Conservation (phyloP, 78 protist species). For the Anaeramoeba flamelloides region DNA sequence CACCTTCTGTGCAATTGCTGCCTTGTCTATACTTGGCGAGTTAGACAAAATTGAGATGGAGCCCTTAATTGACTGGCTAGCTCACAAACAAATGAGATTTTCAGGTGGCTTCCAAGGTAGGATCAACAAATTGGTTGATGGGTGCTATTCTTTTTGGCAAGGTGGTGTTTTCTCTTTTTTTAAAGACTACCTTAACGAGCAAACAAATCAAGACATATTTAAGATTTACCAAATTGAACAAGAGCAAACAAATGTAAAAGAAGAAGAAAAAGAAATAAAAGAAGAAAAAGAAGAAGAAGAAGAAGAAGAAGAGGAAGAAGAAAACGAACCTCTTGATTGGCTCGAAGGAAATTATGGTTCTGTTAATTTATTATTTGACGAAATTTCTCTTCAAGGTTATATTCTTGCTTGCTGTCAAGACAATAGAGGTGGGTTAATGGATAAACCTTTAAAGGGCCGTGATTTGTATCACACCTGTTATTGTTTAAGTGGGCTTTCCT, state of each 20-base stretch:
- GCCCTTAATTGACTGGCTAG: constrained; percentile 47
- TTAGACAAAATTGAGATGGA: background rate
- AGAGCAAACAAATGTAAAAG: no score
- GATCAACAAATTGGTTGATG: constrained; percentile 89
- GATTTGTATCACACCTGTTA: constrained; percentile 27
- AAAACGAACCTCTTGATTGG: background rate
- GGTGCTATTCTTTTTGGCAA: constrained; percentile 87
- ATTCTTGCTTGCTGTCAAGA: background rate
- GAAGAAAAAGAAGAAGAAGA: no score
- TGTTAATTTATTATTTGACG: no score
- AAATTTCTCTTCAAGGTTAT: background rate
- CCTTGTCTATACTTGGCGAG: constrained; percentile 40
- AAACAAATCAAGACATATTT: no score
- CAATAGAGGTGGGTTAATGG: background rate
- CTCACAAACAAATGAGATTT: constrained; percentile 45
- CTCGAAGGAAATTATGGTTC: no score
- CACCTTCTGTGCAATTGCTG: constrained; percentile 82
- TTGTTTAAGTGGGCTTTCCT: constrained; percentile 18
- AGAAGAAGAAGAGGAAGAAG: no score
- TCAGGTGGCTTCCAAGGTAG: constrained; percentile 94
- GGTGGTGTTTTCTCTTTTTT: constrained; percentile 45
- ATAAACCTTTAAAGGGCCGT: background rate
- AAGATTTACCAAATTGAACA: no score
- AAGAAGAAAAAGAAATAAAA: no score
- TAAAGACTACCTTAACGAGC: background rate